phyloP scores from a whole-genome alignment of 805 yeast species.

The Metschnikowia santaceciliae region DNA sequence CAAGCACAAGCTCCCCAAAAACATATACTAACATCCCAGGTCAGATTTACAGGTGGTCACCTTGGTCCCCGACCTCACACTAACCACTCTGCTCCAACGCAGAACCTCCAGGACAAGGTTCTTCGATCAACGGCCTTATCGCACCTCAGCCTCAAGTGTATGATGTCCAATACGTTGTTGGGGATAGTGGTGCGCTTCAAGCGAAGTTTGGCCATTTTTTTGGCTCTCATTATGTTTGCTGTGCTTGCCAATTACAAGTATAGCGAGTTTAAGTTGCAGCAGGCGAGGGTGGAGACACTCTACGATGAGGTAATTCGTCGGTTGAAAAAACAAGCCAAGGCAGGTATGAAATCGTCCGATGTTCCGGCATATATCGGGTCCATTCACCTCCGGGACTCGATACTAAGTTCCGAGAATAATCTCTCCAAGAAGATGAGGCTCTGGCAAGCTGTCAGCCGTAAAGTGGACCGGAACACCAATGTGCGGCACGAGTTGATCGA shows the following conservation, averaged over 20 bases:
- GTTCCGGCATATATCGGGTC: slow-evolving; percentile 53
- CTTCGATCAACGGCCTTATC: slow-evolving; percentile 71
- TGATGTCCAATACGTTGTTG: slow-evolving; percentile 48
- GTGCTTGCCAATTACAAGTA: slow-evolving; percentile 28
- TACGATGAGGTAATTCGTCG: slow-evolving; percentile 47
- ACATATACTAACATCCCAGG: slow-evolving; percentile 28
- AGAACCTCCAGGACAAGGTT: slow-evolving; percentile 46
- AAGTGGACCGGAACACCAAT: slow-evolving; percentile 63
- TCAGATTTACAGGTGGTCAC: slow-evolving; percentile 19
- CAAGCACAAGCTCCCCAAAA: not conserved
- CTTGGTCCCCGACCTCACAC: slow-evolving; percentile 22
- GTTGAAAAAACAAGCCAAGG: slow-evolving; percentile 44
- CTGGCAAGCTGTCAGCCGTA: slow-evolving; percentile 56
- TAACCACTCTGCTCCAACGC: slow-evolving; percentile 38
- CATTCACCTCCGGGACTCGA: slow-evolving; percentile 67
- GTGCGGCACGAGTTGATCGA: slow-evolving; percentile 62
- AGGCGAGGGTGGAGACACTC: slow-evolving; percentile 42
- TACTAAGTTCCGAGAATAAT: slow-evolving; percentile 41
- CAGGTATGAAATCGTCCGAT: slow-evolving; percentile 26
- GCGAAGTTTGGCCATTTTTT: slow-evolving; percentile 14
- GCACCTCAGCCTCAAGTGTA: slow-evolving; percentile 56
- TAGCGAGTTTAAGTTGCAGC: slow-evolving; percentile 33
- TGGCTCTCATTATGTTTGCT: slow-evolving; percentile 14
- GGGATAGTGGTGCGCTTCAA: slow-evolving; percentile 30
- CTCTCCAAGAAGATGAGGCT: slow-evolving; percentile 34